These are phyloP conservation scores for Trifolium dubium DNA, from an alignment of 306 rosid genomes.

Conservation along the genomic window DNA sequence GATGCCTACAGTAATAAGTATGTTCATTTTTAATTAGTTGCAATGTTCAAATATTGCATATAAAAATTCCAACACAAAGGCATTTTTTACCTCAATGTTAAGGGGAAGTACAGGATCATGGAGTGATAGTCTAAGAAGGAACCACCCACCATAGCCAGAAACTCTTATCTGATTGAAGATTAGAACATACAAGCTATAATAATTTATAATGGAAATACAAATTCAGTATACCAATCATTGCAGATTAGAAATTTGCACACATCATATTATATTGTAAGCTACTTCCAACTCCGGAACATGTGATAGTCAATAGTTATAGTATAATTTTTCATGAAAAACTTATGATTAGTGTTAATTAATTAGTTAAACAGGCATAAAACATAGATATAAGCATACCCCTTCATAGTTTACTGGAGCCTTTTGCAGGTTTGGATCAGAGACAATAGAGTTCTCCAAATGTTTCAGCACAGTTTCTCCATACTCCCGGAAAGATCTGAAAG, in stretches of 20 bases:
- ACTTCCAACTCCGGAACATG: constrained; percentile 20
- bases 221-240: constrained; percentile 22
- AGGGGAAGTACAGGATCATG: constrained; percentile 99
- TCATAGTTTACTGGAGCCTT: constrained; percentile 87
- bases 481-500: constrained; percentile 80
- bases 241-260: constrained; percentile 19
- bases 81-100: constrained; percentile 82
- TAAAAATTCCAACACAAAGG: constrained; percentile 19
- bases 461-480: constrained; percentile 92
- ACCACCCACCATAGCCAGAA: constrained; percentile 95
- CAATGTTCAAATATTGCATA: neutral
- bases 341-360: constrained; percentile 1
- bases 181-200: constrained; percentile 39
- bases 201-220: constrained; percentile 15
- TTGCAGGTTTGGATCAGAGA: constrained; percentile 61
- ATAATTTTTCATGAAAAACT: constrained; percentile 15
- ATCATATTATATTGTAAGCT: constrained; percentile 9
- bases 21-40: constrained; percentile 39
- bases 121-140: constrained; percentile 89
- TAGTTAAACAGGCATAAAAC: constrained; percentile 27
- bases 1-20: constrained; percentile 55
- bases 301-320: neutral
- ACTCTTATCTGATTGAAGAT: constrained; percentile 69
- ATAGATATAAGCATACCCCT: constrained; percentile 65
- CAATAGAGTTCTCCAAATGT: constrained; percentile 66